Base-by-base conservation (phyloP, 2,329 filamentous ascomycete species). In the Penicillium capsulatum region DNA sequence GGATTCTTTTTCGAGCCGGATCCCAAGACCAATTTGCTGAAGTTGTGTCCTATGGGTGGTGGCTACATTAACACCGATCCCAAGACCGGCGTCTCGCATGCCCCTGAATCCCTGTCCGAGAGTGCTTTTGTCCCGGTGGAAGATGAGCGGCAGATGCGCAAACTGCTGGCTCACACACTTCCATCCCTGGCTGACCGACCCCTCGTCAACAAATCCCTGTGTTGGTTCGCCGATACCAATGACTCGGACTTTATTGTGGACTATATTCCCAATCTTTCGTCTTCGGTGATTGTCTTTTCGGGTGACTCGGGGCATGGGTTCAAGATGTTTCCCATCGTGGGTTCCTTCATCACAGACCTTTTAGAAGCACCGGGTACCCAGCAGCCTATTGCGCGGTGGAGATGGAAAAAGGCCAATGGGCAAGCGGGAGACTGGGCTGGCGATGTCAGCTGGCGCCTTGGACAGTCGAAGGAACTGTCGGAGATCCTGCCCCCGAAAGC, bases 1-100 rank as follows among this genome's bases (percentile, higher is more conserved):
- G 79, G 79, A 0, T 83, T 83, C 65, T 78, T 80, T 61, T 83
- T 83, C 41, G 80, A 83, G 57, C 79, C 80, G 0, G 79, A 83
- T 47, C 73, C 69, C 0, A 67, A 70, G 44, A 81, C 77, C 0
- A 70, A 72, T 15, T 57, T 81, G 3, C 60, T 83, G 30, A 83
- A 83, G 60, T 53, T 83, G 7, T 81, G 77, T 48, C 76, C 77
- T 0, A 70, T 75, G 56, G 77, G 77, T 2, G 75, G 71, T 1
- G 80, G 78, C 0, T 79, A 69, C 45, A 66, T 69, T 34, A 75
- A 79, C 30, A 73, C 72, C 9, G 72, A 77, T 42, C 55, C 53
- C 1, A 54, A 50, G 36, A 59, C 32, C 31, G 71, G 57, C 15
- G 64, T 70, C 1, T 71, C 69, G 0, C 50, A 69, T 36, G 58